A percentile compares a stretch with the other conserved stretches of the same genome.
phyloP scores from a whole-genome alignment of 2,329 filamentous ascomycete genomes.

The Parascedosporium putredinis region DNA sequence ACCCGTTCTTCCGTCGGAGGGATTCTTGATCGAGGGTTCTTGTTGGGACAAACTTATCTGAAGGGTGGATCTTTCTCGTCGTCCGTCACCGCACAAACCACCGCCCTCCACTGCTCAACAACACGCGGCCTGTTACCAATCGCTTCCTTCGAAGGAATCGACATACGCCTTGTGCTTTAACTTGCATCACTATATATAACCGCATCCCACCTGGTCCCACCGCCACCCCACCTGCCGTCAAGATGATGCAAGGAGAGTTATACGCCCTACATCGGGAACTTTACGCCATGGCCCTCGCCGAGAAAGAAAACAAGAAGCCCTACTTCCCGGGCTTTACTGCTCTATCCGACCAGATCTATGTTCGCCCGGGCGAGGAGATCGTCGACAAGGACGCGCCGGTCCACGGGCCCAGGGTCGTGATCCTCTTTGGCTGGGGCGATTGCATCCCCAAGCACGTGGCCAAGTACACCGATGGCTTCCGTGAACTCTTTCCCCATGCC shows the following conservation, averaged over 20 bases:
- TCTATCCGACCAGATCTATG: background rate
- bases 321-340: constrained; percentile 1
- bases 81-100: too few species aligned
- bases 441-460: background rate
- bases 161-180: too few species aligned
- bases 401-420: background rate
- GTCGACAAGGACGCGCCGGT: background rate
- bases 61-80: too few species aligned
- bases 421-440: constrained; percentile 2
- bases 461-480: constrained; percentile 1
- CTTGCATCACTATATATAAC: too few species aligned
- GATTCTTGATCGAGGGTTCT: too few species aligned
- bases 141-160: too few species aligned
- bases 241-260: background rate
- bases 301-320: background rate
- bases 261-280: background rate
- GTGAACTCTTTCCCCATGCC: constrained; percentile 26
- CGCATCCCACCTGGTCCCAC: too few species aligned
- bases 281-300: background rate
- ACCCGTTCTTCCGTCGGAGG: too few species aligned
- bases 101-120: too few species aligned
- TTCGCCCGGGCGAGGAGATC: background rate
- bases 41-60: too few species aligned
- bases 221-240: too few species aligned
- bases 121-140: too few species aligned